Conservation (phyloP, 768 basidiomycete species). For the Boletellus ananas region DNA sequence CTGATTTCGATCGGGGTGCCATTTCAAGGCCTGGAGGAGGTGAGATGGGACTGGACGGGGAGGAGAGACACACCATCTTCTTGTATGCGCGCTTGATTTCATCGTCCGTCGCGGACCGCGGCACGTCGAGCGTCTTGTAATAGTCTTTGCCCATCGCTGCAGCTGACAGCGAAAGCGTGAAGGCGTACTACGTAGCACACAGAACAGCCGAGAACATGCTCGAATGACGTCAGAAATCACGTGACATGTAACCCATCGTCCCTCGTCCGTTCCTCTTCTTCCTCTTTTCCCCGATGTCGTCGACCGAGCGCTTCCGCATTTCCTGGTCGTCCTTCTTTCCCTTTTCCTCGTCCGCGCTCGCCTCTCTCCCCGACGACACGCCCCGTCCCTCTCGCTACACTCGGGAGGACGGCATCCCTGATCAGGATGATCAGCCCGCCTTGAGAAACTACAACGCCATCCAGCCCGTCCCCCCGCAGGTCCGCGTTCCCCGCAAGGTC, state of each 20-base stretch:
- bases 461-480: slow-evolving; percentile 55
- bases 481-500: slow-evolving; percentile 79
- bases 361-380: slow-evolving; percentile 41
- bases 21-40: slow-evolving; percentile 69
- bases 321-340: slow-evolving; percentile 67
- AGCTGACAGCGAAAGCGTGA: too few relatives aligned
- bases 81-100: slow-evolving; percentile 94
- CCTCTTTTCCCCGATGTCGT: slow-evolving; percentile 10
- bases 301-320: slow-evolving; percentile 39
- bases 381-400: slow-evolving; percentile 47
- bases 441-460: slow-evolving; percentile 76
- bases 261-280: too few relatives aligned
- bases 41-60: not conserved
- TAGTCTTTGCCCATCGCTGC: slow-evolving; percentile 76
- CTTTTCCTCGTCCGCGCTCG: slow-evolving; percentile 64
- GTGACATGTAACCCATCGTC: not conserved
- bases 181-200: too few relatives aligned
- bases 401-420: slow-evolving; percentile 72
- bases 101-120: slow-evolving; percentile 71
- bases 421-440: slow-evolving; percentile 53
- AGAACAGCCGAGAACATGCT: slow-evolving; percentile 36
- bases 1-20: slow-evolving; percentile 90
- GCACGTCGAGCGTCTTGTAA: slow-evolving; percentile 78
- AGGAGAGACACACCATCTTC: slow-evolving; percentile 63
- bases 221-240: slow-evolving; percentile 30